These are phyloP conservation scores for Pseudophaeomoniella oleicola DNA, from an alignment of 2,329 filamentous ascomycete genomes.

Conservation along the genomic window DNA sequence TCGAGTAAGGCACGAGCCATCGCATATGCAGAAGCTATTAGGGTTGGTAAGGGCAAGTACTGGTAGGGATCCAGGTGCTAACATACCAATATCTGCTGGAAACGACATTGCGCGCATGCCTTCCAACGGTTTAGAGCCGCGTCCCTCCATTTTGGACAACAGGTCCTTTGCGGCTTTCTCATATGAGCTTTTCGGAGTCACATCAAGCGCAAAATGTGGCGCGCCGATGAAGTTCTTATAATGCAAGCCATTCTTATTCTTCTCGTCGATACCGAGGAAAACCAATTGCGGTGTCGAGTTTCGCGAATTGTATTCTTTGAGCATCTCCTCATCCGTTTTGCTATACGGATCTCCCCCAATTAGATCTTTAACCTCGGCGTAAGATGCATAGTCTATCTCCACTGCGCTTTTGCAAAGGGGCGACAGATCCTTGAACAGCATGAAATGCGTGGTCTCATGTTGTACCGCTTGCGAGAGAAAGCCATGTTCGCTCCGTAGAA, in stretches of 20 bases:
- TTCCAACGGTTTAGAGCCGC: slow-evolving; percentile 50
- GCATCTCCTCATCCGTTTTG: slow-evolving; percentile 55
- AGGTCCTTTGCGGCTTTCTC: slow-evolving; percentile 49
- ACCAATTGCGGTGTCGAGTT: slow-evolving; percentile 56
- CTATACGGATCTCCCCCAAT: slow-evolving; percentile 59
- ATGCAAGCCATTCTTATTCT: slow-evolving; percentile 24
- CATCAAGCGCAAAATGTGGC: slow-evolving; percentile 81
- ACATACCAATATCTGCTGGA: slow-evolving; percentile 44
- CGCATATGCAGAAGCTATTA: slow-evolving; percentile 70
- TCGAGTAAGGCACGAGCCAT: slow-evolving; percentile 78
- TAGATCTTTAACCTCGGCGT: slow-evolving; percentile 53
- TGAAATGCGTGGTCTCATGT: slow-evolving; percentile 41
- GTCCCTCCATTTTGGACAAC: slow-evolving; percentile 43
- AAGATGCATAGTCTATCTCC: slow-evolving; percentile 53
- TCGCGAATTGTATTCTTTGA: slow-evolving; percentile 60
- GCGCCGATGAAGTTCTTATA: slow-evolving; percentile 55
- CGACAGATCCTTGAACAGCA: slow-evolving; percentile 65
- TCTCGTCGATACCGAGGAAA: slow-evolving; percentile 73
- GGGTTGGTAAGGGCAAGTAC: not conserved
- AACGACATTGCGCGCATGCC: slow-evolving; percentile 51
- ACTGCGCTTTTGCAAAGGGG: slow-evolving; percentile 51
- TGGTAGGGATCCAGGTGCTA: not conserved
- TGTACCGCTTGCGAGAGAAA: slow-evolving; percentile 33
- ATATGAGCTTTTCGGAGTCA: slow-evolving; percentile 55
- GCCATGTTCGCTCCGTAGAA: slow-evolving; percentile 30